Evolutionary conservation across 192 early-diverging fungal genomes (phyloP).

Genomic region (Fimicolochytrium jonesii): DNA sequence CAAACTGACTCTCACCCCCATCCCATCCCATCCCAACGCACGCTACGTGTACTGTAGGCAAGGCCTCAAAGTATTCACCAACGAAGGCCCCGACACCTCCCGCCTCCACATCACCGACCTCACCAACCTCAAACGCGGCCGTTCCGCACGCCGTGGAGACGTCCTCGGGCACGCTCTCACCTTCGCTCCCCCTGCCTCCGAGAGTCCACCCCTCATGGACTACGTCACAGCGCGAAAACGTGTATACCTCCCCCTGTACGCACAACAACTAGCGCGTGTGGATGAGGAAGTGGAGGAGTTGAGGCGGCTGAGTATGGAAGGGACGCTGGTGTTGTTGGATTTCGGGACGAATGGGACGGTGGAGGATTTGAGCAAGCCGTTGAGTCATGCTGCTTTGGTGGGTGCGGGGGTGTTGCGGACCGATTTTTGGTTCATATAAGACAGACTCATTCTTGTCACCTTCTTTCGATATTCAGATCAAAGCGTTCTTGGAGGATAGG

Average conservation of each 20-base stretch:
- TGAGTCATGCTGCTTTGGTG: too few relatives aligned
- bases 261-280: neutral
- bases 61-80: neutral
- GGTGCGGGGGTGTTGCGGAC: too few relatives aligned
- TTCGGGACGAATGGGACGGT: too few relatives aligned
- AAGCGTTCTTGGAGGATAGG: too few relatives aligned
- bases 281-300: neutral
- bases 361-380: too few relatives aligned
- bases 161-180: neutral
- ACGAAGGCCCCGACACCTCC: neutral
- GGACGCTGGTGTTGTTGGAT: too few relatives aligned
- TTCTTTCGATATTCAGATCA: too few relatives aligned
- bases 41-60: too few relatives aligned
- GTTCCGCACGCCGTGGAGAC: neutral
- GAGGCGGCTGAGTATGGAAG: neutral
- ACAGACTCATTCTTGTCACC: too few relatives aligned
- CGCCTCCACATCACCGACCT: neutral
- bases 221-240: constrained; percentile 1
- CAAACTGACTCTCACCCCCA: too few relatives aligned
- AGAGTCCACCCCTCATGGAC: neutral
- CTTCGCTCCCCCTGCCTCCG: neutral
- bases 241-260: constrained; percentile 9
- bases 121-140: neutral
- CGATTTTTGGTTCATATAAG: too few relatives aligned
- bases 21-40: too few relatives aligned